Evolutionary conservation across 768 basidiomycete genomes (phyloP).

Genomic region (Mycena rebaudengoi): DNA sequence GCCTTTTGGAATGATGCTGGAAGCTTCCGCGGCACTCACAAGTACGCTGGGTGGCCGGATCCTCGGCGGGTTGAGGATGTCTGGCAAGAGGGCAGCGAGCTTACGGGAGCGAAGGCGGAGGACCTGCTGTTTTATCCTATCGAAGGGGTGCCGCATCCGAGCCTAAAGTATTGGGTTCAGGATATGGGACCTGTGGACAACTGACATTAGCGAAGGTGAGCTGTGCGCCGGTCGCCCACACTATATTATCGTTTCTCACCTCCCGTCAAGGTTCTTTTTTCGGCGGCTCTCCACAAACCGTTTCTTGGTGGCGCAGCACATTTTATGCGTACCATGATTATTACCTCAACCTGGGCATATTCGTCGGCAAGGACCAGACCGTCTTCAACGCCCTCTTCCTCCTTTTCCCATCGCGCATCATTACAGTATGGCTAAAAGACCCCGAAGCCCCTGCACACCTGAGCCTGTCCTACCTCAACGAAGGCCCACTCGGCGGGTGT

Average conservation of each 20-base stretch:
- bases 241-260: not conserved
- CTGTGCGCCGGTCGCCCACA: not conserved
- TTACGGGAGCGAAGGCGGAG: conserved; percentile 41
- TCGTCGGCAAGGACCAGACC: conserved; percentile 67
- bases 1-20: conserved; percentile 69
- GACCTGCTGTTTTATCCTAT: conserved; percentile 61
- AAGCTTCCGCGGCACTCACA: conserved; percentile 55
- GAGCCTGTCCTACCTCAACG: conserved; percentile 30
- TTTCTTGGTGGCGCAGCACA: conserved; percentile 53
- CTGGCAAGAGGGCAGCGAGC: conserved; percentile 44
- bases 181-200: conserved; percentile 59
- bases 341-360: conserved; percentile 55
- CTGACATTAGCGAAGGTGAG: conserved; percentile 61
- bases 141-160: conserved; percentile 40
- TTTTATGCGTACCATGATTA: conserved; percentile 62
- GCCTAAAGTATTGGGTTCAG: conserved; percentile 49
- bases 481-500: conserved; percentile 48
- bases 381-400: conserved; percentile 58
- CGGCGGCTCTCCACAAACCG: conserved; percentile 53
- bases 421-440: conserved; percentile 51
- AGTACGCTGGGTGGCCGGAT: conserved; percentile 59
- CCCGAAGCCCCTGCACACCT: conserved; percentile 29
- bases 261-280: conserved; percentile 67
- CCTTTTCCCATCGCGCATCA: conserved; percentile 54
- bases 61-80: conserved; percentile 46